phyloP scores from a whole-genome alignment of 768 basidiomycete species.

The Rhizopogon roseolus region DNA sequence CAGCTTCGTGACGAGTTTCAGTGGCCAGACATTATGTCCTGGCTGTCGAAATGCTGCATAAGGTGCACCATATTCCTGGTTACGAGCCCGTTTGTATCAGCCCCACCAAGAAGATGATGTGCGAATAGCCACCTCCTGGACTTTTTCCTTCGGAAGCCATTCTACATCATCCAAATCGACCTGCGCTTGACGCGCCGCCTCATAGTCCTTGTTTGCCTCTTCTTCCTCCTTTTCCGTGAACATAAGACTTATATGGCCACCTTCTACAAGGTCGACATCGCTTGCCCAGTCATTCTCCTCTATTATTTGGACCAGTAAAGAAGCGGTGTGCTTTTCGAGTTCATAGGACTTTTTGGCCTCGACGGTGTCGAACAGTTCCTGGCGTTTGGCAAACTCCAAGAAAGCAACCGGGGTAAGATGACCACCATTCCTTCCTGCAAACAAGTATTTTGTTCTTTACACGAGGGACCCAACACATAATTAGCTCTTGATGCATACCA shows the following conservation, averaged over 20 bases:
- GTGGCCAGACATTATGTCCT: slow-evolving; percentile 71
- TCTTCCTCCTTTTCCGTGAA: slow-evolving; percentile 41
- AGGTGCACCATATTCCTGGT: slow-evolving; percentile 28
- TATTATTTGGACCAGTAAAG: slow-evolving; percentile 46
- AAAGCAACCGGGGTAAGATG: slow-evolving; percentile 58
- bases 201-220: slow-evolving; percentile 38
- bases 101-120: background rate
- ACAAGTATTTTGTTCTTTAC: background rate
- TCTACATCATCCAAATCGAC: slow-evolving; percentile 38
- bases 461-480: background rate
- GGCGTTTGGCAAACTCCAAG: slow-evolving; percentile 36
- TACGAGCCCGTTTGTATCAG: background rate
- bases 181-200: slow-evolving; percentile 50
- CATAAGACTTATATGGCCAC: slow-evolving; percentile 48
- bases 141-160: slow-evolving; percentile 44
- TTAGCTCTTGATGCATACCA: slow-evolving; percentile 36
- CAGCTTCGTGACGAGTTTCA: slow-evolving; percentile 72
- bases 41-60: slow-evolving; percentile 49
- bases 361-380: slow-evolving; percentile 38
- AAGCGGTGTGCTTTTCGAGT: slow-evolving; percentile 55
- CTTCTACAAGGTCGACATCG: slow-evolving; percentile 58
- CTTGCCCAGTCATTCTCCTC: slow-evolving; percentile 35
- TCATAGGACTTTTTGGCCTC: slow-evolving; percentile 51
- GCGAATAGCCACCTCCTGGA: slow-evolving; percentile 36
- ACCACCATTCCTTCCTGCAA: slow-evolving; percentile 73